phyloP scores from a whole-genome alignment of 2,329 filamentous ascomycete genomes.

The Fusarium mexicanum region DNA sequence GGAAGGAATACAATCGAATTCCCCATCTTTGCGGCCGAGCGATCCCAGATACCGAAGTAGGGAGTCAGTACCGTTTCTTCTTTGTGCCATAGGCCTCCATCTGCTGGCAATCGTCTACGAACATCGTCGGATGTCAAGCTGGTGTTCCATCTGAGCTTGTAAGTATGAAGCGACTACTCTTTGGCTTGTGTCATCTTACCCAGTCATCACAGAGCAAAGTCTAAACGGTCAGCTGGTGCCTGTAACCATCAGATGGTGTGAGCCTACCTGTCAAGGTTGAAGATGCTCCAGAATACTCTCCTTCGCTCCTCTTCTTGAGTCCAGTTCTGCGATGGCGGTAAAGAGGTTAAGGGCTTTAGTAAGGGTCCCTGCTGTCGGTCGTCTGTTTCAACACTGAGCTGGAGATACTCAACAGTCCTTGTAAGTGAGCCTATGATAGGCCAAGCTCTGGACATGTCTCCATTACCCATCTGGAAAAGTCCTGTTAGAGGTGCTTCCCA shows the following conservation, averaged over 20 bases:
- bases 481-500: accelerated
- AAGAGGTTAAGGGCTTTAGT: background rate
- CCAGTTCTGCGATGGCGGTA: constrained; percentile 42
- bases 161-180: background rate
- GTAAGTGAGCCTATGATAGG: constrained; percentile 45
- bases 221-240: background rate
- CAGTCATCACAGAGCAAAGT: constrained; percentile 32
- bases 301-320: constrained; percentile 47
- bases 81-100: constrained; percentile 54
- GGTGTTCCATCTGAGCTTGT: constrained; percentile 44
- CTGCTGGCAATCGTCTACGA: constrained; percentile 45
- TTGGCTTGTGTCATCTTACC: background rate
- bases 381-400: constrained; percentile 42
- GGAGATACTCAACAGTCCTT: constrained; percentile 45
- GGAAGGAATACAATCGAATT: constrained; percentile 53
- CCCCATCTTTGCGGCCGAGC: constrained; percentile 50
- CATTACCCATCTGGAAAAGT: constrained; percentile 41
- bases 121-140: constrained; percentile 48
- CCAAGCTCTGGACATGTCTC: constrained; percentile 42
- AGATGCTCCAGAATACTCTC: constrained; percentile 48
- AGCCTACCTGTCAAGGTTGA: constrained; percentile 44
- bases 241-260: accelerated
- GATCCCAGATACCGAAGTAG: constrained; percentile 58
- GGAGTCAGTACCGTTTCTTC: constrained; percentile 52
- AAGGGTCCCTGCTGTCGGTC: constrained; percentile 20